phyloP scores from a whole-genome alignment of 495 filamentous ascomycete species.

The Penicillium desertorum region DNA sequence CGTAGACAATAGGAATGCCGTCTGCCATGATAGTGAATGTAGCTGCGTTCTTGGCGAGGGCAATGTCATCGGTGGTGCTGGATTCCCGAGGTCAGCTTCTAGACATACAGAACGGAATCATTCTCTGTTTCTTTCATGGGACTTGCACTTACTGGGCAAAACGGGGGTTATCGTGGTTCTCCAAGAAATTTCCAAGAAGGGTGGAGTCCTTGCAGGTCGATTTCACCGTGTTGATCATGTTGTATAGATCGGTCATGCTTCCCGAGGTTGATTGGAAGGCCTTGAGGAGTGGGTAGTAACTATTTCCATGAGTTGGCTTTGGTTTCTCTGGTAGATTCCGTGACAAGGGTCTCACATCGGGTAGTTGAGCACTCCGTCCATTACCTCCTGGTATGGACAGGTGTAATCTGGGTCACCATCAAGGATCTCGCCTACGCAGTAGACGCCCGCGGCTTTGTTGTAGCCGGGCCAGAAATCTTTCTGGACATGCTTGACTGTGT shows the following conservation, averaged over 20 bases:
- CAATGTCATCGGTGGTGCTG: slow-evolving; percentile 49
- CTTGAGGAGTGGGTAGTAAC: slow-evolving; percentile 57
- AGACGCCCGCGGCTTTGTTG: slow-evolving; percentile 64
- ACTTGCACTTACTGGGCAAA: slow-evolving; percentile 53
- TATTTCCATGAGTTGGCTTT: slow-evolving; percentile 8
- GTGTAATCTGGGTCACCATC: slow-evolving; percentile 60
- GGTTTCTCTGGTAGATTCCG: not conserved
- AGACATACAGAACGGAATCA: not conserved
- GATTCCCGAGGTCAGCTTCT: not conserved
- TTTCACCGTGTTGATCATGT: slow-evolving; percentile 58
- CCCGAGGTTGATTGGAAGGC: slow-evolving; percentile 62
- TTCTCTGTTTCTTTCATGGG: not conserved
- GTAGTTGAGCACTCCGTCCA: slow-evolving; percentile 69
- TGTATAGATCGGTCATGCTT: slow-evolving; percentile 57
- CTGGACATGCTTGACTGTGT: slow-evolving; percentile 72
- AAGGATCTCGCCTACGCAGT: slow-evolving; percentile 67
- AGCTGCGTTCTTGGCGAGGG: slow-evolving; percentile 66
- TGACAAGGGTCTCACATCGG: slow-evolving; percentile 30
- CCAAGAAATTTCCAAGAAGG: slow-evolving; percentile 69
- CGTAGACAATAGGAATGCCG: slow-evolving; percentile 65
- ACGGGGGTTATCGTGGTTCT: slow-evolving; percentile 76
- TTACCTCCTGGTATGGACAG: slow-evolving; percentile 61
- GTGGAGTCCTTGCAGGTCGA: slow-evolving; percentile 57
- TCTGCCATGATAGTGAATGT: slow-evolving; percentile 71
- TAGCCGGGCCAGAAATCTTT: slow-evolving; percentile 69